Conservation (phyloP, 768 basidiomycete species). For the Lactifluus volemus region DNA sequence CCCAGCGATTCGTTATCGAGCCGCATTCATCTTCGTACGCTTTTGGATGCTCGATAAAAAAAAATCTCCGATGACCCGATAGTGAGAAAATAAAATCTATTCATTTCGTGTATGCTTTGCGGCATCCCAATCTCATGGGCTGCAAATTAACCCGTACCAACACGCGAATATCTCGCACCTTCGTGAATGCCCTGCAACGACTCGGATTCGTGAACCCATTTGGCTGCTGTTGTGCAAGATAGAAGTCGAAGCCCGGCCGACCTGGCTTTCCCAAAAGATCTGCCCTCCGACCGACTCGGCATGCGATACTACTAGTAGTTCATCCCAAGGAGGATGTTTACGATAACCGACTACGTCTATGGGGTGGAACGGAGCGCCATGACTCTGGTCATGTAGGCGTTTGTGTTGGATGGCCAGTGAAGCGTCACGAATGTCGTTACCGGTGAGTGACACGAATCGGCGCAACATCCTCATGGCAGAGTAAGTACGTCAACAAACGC, state of each 20-base stretch:
- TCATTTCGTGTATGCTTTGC: neutral
- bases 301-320: neutral
- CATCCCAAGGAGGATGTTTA: neutral
- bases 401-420: neutral
- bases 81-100: neutral
- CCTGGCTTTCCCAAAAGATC: neutral
- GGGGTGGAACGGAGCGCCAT: neutral
- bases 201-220: neutral
- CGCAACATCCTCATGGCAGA: conserved; percentile 10
- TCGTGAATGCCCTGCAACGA: neutral
- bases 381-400: neutral
- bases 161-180: neutral
- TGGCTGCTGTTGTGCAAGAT: neutral
- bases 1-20: neutral
- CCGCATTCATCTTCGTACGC: neutral
- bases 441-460: neutral
- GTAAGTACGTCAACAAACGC: conserved; percentile 14
- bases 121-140: neutral
- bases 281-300: neutral
- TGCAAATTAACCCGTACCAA: too few species aligned
- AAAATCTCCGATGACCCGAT: neutral
- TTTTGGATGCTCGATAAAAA: neutral
- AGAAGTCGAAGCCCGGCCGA: neutral
- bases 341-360: neutral
- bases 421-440: neutral